Evolutionary conservation across 1,284 basidiomycete genomes (phyloP).

Genomic region (Leccinum subatratum): DNA sequence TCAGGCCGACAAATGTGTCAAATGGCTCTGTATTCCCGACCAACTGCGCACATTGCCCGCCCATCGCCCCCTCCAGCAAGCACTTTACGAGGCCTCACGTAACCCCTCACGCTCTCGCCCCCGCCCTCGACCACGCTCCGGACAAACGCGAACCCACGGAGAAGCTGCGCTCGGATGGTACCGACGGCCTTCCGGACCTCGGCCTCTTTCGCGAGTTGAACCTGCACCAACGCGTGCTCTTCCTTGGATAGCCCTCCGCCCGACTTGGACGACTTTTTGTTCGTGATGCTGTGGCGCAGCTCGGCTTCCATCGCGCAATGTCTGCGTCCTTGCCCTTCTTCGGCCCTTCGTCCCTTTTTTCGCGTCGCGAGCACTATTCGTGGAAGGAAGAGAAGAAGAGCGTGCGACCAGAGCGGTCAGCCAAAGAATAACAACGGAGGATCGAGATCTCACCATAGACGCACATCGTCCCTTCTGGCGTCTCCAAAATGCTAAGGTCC

Average conservation of each 20-base stretch:
- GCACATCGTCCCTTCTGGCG: conserved; percentile 73
- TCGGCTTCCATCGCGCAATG: conserved; percentile 90
- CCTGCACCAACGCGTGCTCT: conserved; percentile 73
- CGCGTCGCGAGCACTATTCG: conserved; percentile 58
- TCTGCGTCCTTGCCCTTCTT: conserved; percentile 84
- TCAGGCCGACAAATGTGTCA: conserved; percentile 70
- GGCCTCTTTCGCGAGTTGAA: conserved; percentile 77
- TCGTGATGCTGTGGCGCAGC: conserved; percentile 76
- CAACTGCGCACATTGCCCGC: conserved; percentile 49
- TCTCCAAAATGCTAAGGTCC: conserved; percentile 81
- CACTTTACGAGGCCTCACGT: conserved; percentile 61
- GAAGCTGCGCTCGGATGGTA: conserved; percentile 49
- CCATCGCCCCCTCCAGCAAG: conserved; percentile 63
- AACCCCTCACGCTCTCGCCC: conserved; percentile 47
- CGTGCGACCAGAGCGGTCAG: background rate
- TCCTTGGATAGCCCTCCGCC: conserved; percentile 68
- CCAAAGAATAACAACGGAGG: background rate
- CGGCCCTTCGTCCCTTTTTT: conserved; percentile 46
- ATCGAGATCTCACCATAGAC: conserved; percentile 60
- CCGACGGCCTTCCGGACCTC: conserved; percentile 59
- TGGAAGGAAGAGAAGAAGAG: background rate
- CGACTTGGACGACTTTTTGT: conserved; percentile 50
- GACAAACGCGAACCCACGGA: conserved; percentile 67
- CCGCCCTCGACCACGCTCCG: conserved; percentile 47
- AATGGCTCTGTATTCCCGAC: conserved; percentile 54